Base-by-base conservation (phyloP, 164 flowering plant genomes). In the Houttuynia cordata region DNA sequence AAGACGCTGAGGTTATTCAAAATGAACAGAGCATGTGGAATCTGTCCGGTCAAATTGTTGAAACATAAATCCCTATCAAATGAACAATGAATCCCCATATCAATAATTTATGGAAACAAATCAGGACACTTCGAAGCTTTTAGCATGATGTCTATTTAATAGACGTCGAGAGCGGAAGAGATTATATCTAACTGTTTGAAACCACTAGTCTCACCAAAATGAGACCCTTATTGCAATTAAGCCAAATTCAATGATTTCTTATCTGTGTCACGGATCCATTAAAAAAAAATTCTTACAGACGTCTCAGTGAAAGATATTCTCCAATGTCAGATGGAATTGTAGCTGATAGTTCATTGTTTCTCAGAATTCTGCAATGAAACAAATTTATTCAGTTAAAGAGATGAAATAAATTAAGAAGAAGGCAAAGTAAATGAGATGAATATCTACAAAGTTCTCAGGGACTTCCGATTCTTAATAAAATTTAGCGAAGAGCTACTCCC, bases 331-430 rank as follows among this genome's bases (percentile, higher is more conserved):
- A 64, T 50, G 93, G 91, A 63, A 89, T 79, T 25, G 83, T 59
- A 70, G 62, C 91, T 22, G 81, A 71, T 58, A 86, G 78, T 60
- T 75, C 75, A 59, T 77, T 83, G 58, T 89, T 83, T 64, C 88
- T 73, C 64, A 89, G 74, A 55, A 73, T 67, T 67, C 93, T 89
- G 80, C 65, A n/a, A n/a, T n/a, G n/a, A n/a, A 68, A 34, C 30
- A 53, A 2, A 67, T 10, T 45, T 45, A 8, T 2, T 45, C 2
- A 55, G 24, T 13, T 23, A n/a, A 47, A 52, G 30, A 34, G 23
- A 58, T 61, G 12, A 24, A 14, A n/a, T 12, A 0, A 24, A 20
- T 3, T 60, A n/a, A n/a, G 15, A 6, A 51, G 20, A n/a, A n/a
- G 7, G 4, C 8, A 22, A 23, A 25, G 15, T 8, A 4, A 19